Conservation (phyloP, 495 filamentous ascomycete genomes). For the Cetradonia linearis region DNA sequence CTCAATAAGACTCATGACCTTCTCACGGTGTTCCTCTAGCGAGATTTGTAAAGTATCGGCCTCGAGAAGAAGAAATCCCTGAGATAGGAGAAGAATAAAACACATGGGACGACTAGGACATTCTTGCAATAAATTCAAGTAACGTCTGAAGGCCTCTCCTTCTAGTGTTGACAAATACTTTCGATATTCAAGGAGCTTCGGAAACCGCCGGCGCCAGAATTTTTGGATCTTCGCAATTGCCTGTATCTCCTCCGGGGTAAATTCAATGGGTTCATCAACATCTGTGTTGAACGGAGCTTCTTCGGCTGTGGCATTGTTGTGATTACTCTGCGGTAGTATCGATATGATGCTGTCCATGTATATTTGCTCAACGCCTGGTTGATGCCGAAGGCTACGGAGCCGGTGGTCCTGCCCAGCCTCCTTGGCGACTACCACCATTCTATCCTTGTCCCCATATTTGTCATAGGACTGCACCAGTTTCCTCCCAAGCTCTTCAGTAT, state of each 20-base stretch:
- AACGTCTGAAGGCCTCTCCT: neutral
- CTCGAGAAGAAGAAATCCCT: neutral
- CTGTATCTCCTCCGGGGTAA: neutral
- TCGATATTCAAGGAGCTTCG: neutral
- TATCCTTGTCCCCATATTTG: neutral
- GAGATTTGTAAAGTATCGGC: neutral
- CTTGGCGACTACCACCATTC: neutral
- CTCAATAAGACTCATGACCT: neutral
- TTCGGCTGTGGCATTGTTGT: neutral
- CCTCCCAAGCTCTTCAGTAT: neutral
- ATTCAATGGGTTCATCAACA: neutral
- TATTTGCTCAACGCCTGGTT: neutral
- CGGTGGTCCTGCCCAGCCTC: neutral
- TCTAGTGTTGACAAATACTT: neutral
- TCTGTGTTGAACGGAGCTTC: fast-evolving
- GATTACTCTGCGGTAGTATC: neutral
- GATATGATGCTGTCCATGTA: neutral
- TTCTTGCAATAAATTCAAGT: neutral
- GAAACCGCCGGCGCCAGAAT: neutral
- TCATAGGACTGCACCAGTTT: neutral
- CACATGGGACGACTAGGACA: neutral
- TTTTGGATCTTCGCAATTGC: neutral
- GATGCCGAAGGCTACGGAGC: neutral
- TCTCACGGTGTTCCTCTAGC: neutral
- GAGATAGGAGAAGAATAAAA: neutral